Conservation (phyloP, 2,329 filamentous ascomycete species). For the Hawksworthiomyces lignivorus region DNA sequence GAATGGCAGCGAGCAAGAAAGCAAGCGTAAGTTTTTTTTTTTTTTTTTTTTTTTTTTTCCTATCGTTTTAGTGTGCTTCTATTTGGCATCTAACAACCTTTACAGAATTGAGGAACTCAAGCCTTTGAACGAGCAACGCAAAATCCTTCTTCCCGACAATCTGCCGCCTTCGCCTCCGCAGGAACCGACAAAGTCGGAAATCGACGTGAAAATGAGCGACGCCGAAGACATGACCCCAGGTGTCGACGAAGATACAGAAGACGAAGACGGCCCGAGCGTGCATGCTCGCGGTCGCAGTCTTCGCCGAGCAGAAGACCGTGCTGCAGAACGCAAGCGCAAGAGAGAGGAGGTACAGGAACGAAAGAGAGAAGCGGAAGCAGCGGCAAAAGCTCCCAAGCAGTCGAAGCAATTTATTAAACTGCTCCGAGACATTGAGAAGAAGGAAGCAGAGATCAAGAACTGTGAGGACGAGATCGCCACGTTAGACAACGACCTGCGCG, state of each 20-base stretch:
- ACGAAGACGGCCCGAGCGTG: slow-evolving; percentile 54
- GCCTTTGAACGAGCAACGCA: slow-evolving; percentile 63
- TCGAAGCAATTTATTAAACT: slow-evolving; percentile 85
- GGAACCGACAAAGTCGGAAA: slow-evolving; percentile 42
- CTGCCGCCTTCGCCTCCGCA: slow-evolving; percentile 54
- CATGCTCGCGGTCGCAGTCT: slow-evolving; percentile 46
- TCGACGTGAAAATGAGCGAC: slow-evolving; percentile 55
- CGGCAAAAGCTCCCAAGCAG: slow-evolving; percentile 62
- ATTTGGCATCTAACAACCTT: slow-evolving; percentile 20
- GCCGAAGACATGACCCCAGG: slow-evolving; percentile 55
- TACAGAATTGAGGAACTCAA: slow-evolving; percentile 62
- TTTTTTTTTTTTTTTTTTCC: neutral
- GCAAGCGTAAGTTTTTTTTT: slow-evolving; percentile 43
- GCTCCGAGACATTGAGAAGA: slow-evolving; percentile 80
- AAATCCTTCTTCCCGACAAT: slow-evolving; percentile 65
- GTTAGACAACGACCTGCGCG: slow-evolving; percentile 85
- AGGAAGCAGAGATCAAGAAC: slow-evolving; percentile 69
- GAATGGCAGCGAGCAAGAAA: slow-evolving; percentile 77
- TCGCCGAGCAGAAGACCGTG: slow-evolving; percentile 59
- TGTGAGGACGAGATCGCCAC: slow-evolving; percentile 80
- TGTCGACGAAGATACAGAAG: slow-evolving; percentile 54
- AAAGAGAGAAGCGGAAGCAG: slow-evolving; percentile 59
- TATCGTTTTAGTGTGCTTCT: neutral
- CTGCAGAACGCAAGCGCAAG: slow-evolving; percentile 70
- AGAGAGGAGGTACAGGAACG: slow-evolving; percentile 60